phyloP scores from a whole-genome alignment of 2,329 filamentous ascomycete species.

The Leptosphaerulina australis region DNA sequence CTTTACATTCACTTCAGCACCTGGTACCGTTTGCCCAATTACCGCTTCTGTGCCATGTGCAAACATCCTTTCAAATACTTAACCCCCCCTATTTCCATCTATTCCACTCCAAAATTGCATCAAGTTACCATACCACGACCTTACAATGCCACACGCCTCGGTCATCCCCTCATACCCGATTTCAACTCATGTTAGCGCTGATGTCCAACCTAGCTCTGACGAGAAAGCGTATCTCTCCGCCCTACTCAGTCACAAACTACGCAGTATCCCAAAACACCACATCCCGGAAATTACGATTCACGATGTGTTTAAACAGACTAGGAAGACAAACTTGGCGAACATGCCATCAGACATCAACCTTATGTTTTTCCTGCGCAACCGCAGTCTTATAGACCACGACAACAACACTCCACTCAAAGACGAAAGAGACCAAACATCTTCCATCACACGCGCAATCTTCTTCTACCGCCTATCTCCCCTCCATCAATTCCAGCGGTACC shows the following conservation, averaged over 20 bases:
- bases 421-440: slow-evolving; percentile 26
- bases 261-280: slow-evolving; percentile 16
- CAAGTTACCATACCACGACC: too few species aligned
- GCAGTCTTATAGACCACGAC: slow-evolving; percentile 4
- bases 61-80: too few species aligned
- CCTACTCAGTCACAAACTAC: slow-evolving; percentile 24
- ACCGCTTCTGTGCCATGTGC: too few species aligned
- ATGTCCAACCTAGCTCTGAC: not conserved
- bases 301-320: slow-evolving; percentile 19
- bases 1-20: too few species aligned
- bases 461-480: slow-evolving; percentile 27
- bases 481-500: slow-evolving; percentile 34
- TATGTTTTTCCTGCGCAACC: slow-evolving; percentile 28
- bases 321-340: slow-evolving; percentile 12
- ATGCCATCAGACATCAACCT: slow-evolving; percentile 32
- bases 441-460: slow-evolving; percentile 33
- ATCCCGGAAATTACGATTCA: slow-evolving; percentile 15
- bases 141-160: not conserved
- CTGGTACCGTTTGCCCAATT: too few species aligned
- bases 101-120: too few species aligned
- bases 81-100: too few species aligned
- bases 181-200: not conserved
- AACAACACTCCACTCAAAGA: slow-evolving; percentile 21
- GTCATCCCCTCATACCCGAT: not conserved
- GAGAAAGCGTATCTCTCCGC: slow-evolving; percentile 12